Evolutionary conservation across 1,139 yeast species (phyloP).

Genomic region (Kurtzmaniella quercitrusa): DNA sequence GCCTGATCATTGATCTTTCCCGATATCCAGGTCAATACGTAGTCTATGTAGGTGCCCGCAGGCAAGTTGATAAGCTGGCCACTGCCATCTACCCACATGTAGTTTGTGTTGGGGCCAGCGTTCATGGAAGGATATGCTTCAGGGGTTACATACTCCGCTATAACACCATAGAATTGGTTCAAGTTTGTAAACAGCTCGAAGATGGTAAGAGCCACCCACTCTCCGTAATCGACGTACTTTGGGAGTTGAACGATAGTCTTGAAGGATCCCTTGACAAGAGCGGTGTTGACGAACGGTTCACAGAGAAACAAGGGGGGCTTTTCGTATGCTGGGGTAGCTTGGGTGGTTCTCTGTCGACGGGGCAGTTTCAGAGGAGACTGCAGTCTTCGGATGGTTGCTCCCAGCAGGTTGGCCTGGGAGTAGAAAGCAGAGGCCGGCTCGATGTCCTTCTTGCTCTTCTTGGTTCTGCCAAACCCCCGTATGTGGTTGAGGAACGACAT

Average conservation of each 20-base stretch:
- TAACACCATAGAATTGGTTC: constrained; percentile 82
- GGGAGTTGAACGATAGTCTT: constrained; percentile 94
- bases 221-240: constrained; percentile 88
- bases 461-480: constrained; percentile 63
- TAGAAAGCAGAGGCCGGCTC: constrained; percentile 32
- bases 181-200: constrained; percentile 86
- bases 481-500: constrained; percentile 46
- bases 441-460: constrained; percentile 45
- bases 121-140: constrained; percentile 91
- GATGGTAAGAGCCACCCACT: constrained; percentile 92
- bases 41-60: constrained; percentile 89
- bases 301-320: constrained; percentile 66
- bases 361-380: constrained; percentile 35
- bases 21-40: constrained; percentile 86
- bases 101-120: constrained; percentile 91
- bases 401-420: constrained; percentile 28
- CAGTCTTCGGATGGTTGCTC: constrained; percentile 33
- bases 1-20: constrained; percentile 85
- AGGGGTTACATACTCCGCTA: constrained; percentile 85
- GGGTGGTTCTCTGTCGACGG: constrained; percentile 19
- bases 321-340: constrained; percentile 1
- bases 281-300: constrained; percentile 92
- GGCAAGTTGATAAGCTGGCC: constrained; percentile 81
- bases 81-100: constrained; percentile 82
- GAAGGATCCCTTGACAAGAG: constrained; percentile 95